A percentile compares a stretch with the other conserved stretches of the same genome.
phyloP scores from a whole-genome alignment of 371 early-diverging fungal species.

The Mortierella polycephala region DNA sequence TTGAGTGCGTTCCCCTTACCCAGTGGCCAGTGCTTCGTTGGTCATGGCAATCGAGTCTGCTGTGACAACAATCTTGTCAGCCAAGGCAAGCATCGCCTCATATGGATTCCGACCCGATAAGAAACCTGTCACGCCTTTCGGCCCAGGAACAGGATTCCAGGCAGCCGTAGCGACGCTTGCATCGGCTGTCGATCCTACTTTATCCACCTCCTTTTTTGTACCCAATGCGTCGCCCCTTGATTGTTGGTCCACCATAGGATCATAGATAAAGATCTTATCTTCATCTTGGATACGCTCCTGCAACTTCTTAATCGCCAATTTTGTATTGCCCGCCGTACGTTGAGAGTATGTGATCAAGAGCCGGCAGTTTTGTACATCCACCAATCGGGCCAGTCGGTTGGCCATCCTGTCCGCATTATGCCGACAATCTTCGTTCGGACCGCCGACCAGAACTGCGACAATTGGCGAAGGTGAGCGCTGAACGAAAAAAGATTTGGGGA shows the following conservation, averaged over 20 bases:
- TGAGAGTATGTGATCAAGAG: constrained; percentile 41
- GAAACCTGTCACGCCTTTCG: constrained; percentile 18
- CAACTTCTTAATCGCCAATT: constrained; percentile 11
- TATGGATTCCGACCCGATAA: constrained; percentile 20
- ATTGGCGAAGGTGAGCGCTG: neutral
- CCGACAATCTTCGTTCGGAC: constrained; percentile 43
- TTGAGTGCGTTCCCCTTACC: constrained; percentile 13
- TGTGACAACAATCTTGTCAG: constrained; percentile 51
- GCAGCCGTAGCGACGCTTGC: neutral
- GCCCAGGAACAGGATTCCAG: constrained; percentile 17
- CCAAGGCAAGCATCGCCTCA: constrained; percentile 45
- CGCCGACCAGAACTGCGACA: constrained; percentile 43
- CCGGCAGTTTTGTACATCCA: constrained; percentile 37
- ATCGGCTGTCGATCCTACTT: too few relatives aligned
- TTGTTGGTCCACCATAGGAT: constrained; percentile 13
- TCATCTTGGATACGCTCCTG: constrained; percentile 19
- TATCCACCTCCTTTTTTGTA: neutral
- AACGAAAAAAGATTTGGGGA: constrained; percentile 29
- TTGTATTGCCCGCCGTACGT: constrained; percentile 32
- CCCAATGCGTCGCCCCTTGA: neutral
- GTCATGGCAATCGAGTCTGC: constrained; percentile 53
- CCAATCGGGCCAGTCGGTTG: constrained; percentile 25
- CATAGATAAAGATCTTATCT: constrained; percentile 38
- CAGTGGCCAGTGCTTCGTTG: constrained; percentile 47
- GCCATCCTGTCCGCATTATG: constrained; percentile 42